Conservation (phyloP, 371 early-diverging fungal species). For the Phascolomyces articulosus region DNA sequence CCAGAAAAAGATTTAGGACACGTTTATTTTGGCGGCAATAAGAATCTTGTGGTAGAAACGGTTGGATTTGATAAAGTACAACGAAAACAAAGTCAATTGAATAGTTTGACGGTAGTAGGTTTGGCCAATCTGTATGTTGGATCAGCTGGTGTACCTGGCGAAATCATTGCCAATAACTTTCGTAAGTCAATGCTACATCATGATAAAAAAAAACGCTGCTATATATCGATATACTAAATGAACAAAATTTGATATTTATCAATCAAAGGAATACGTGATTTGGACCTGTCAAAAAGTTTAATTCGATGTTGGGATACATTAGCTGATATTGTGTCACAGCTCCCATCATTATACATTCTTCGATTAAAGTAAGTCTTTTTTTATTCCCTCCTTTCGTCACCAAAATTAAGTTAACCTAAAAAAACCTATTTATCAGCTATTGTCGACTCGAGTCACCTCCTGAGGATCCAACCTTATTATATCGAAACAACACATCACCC, state of each 20-base stretch:
- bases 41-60: constrained; percentile 69
- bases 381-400: not conserved
- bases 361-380: constrained; percentile 59
- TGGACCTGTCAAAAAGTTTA: constrained; percentile 76
- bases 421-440: constrained; percentile 7
- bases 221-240: no score
- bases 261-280: constrained; percentile 65
- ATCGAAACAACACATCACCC: constrained; percentile 39
- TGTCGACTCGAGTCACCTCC: constrained; percentile 34
- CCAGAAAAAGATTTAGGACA: constrained; percentile 26
- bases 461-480: constrained; percentile 47
- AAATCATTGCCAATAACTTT: constrained; percentile 22
- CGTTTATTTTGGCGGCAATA: constrained; percentile 51
- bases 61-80: constrained; percentile 82
- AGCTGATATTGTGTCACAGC: constrained; percentile 59
- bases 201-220: not conserved
- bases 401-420: not conserved
- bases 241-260: no score
- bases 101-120: constrained; percentile 54
- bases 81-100: constrained; percentile 53
- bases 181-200: constrained; percentile 18
- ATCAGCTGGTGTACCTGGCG: constrained; percentile 27
- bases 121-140: constrained; percentile 48
- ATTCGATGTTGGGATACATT: constrained; percentile 65
- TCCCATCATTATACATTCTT: constrained; percentile 58